Conservation (phyloP, 164 flowering plant species). For the Cinnamomum chago region DNA sequence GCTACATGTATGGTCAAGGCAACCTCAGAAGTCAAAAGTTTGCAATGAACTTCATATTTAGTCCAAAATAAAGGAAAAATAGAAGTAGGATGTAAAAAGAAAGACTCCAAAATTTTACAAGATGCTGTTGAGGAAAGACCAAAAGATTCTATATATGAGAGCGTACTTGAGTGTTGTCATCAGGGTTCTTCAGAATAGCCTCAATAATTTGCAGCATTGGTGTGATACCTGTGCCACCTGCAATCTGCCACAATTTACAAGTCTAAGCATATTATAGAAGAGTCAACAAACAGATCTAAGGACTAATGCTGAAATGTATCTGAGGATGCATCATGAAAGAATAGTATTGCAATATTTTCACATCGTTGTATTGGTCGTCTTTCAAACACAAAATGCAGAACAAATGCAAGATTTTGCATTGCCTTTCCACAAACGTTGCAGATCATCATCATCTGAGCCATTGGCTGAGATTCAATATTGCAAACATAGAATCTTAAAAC, state of each 20-base stretch:
- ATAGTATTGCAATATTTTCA: too few species aligned
- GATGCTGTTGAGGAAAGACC: background rate
- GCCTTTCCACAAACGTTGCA: background rate
- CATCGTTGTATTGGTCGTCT: background rate
- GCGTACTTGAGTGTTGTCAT: slow-evolving; percentile 87
- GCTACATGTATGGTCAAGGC: too few species aligned
- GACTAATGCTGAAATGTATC: background rate
- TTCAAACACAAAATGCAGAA: background rate
- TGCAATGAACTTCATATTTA: too few species aligned
- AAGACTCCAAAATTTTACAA: background rate
- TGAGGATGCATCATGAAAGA: background rate
- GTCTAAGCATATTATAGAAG: background rate
- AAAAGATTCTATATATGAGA: background rate
- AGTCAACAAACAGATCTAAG: background rate
- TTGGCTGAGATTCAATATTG: too few species aligned
- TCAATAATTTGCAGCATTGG: slow-evolving; percentile 99
- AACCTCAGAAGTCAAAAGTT: too few species aligned
- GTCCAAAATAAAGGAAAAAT: too few species aligned
- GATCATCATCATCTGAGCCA: too few species aligned
- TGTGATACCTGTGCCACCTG: slow-evolving; percentile 96
- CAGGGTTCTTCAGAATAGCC: slow-evolving; percentile 89
- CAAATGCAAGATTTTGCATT: background rate
- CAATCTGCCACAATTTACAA: slow-evolving; percentile 51
- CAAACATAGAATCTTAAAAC: too few species aligned
- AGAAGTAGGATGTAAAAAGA: too few species aligned